Conservation (phyloP, 2,329 filamentous ascomycete genomes). For the Xylariaceae sp. region DNA sequence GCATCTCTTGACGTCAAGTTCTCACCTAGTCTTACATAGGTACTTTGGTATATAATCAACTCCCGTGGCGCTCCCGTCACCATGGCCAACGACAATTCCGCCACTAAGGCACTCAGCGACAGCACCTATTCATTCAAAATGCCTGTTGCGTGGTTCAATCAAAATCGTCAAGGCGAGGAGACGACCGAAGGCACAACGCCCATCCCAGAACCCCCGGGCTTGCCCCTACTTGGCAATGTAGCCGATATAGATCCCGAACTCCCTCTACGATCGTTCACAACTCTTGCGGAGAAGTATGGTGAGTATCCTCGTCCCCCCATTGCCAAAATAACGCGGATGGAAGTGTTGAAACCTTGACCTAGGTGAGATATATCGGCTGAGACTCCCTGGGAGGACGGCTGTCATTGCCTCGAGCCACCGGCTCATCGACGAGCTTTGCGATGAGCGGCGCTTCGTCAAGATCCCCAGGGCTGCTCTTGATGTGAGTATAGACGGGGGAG, state of each 20-base stretch:
- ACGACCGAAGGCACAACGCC: not conserved
- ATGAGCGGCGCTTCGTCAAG: constrained; percentile 65
- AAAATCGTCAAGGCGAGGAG: not conserved
- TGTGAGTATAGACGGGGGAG: constrained; percentile 18
- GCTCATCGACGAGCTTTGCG: constrained; percentile 59
- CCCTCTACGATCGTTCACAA: constrained; percentile 49
- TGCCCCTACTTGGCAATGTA: constrained; percentile 64
- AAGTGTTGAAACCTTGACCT: constrained; percentile 9
- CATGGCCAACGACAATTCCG: too few species aligned
- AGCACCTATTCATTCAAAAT: not conserved
- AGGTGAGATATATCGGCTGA: constrained; percentile 60
- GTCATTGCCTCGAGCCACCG: constrained; percentile 50
- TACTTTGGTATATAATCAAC: too few species aligned
- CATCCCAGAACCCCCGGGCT: constrained; percentile 29
- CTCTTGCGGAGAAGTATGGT: constrained; percentile 64
- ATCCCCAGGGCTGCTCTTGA: constrained; percentile 43
- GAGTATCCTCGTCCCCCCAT: constrained; percentile 12
- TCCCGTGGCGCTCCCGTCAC: too few species aligned
- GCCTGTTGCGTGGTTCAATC: not conserved
- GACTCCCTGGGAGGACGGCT: constrained; percentile 40
- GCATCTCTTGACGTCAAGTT: too few species aligned
- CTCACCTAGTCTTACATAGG: too few species aligned
- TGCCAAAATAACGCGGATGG: not conserved
- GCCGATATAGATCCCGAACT: constrained; percentile 57
- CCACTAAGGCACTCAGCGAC: too few species aligned